Evolutionary conservation across 805 yeast genomes (phyloP), one percentile per base, ranked within the genome.

Genomic region (Zygosaccharomyces lentus): DNA sequence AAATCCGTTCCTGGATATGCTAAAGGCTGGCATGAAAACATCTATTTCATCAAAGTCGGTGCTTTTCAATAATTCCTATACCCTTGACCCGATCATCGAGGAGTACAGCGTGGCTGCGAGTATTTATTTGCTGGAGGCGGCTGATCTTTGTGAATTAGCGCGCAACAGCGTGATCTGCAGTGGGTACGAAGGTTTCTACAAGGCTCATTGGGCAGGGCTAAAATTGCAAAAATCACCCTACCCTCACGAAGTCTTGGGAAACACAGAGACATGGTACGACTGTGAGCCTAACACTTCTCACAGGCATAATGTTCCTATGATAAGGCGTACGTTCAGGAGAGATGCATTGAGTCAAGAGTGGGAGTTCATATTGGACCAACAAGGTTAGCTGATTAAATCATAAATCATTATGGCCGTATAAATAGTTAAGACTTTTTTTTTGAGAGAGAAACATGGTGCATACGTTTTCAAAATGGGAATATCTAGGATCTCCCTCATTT

Each of bases 41-140:
- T 46, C 59, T 2, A 24, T 64, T 7, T 62, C 66, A 1, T 58
- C 62, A 6, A 57, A 53, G 25, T 64, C 66, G 1, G 53, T 62
- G 4, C 50, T 64, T 9, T 58, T 51, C 42, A 64, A 62, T 43
- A 59, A 59, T 15, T 64, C 66, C 2, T 64, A 62, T 42, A 64
- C 68, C 2, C 38, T 48, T 36, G 68, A 64, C 41, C 68, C 68
- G 1, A 46, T 61, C 6, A 58, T 64, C 19, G 68, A 64, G 46
- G 68, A 64, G 32, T 64, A 60, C 40, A 62, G 68, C 45, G 66
- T 64, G 9, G 68, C 68, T 4, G 68, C 68, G 1, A 62, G 66
- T 43, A 64, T 64, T n/a, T 58, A 62, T 41, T 38, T 61, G 10
- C 42, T 64, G 17, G 59, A 56, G 38, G 63, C 66, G 1, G 65